A percentile compares a stretch with the other conserved stretches of the same genome.
Evolutionary conservation across 2,329 filamentous ascomycete genomes (phyloP).

Genomic region (Fusarium sp.): DNA sequence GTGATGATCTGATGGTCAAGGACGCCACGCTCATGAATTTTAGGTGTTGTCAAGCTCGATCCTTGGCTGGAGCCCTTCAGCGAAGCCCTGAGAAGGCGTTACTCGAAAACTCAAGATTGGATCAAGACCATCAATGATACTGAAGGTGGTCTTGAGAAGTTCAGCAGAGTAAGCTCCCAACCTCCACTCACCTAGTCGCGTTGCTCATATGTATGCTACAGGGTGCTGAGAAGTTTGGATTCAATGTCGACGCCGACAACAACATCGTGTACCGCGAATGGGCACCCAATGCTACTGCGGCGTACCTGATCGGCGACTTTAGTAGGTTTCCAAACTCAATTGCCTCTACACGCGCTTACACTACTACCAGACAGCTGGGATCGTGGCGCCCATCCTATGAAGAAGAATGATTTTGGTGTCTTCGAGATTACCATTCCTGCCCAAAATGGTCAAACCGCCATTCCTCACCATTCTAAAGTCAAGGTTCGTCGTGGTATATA

Average conservation of each 20-base stretch:
- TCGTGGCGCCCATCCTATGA: slow-evolving; percentile 85
- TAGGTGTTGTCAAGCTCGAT: slow-evolving; percentile 88
- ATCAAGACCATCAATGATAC: slow-evolving; percentile 83
- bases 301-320: slow-evolving; percentile 93
- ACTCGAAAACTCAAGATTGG: slow-evolving; percentile 84
- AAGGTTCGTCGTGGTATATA: slow-evolving; percentile 71
- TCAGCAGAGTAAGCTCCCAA: slow-evolving; percentile 75
- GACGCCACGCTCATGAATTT: slow-evolving; percentile 35
- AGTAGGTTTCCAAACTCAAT: slow-evolving; percentile 66
- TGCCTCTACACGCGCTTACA: slow-evolving; percentile 46
- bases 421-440: slow-evolving; percentile 86
- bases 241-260: slow-evolving; percentile 83
- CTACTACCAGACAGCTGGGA: slow-evolving; percentile 81
- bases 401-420: slow-evolving; percentile 84
- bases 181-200: not conserved
- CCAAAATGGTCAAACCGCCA: slow-evolving; percentile 78
- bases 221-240: slow-evolving; percentile 88
- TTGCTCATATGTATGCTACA: slow-evolving; percentile 52
- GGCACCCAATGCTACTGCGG: slow-evolving; percentile 89
- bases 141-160: slow-evolving; percentile 92
- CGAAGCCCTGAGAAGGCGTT: slow-evolving; percentile 80
- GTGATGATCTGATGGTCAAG: slow-evolving; percentile 40
- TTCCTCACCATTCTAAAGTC: slow-evolving; percentile 93
- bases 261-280: slow-evolving; percentile 95
- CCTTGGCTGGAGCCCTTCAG: slow-evolving; percentile 90